Evolutionary conservation across 2,329 filamentous ascomycete species (phyloP).

Genomic region (Fusarium sp.): DNA sequence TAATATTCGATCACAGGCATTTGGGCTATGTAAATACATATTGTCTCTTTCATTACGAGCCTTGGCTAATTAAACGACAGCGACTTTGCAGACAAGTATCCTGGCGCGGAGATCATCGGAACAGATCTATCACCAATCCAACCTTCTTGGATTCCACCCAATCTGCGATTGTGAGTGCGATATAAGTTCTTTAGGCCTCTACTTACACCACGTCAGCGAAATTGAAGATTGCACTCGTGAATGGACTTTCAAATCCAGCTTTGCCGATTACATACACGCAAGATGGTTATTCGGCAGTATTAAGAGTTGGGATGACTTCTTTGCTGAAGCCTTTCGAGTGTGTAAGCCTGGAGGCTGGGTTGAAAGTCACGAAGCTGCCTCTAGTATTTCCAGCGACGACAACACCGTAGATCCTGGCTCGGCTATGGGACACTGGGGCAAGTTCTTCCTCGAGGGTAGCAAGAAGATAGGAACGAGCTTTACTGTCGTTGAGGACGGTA

Average conservation of each 20-base stretch:
- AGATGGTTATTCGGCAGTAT: conserved; percentile 69
- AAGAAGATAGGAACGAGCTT: conserved; percentile 52
- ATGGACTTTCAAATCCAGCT: conserved; percentile 49
- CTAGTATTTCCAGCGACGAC: conserved; percentile 49
- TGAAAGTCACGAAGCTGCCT: conserved; percentile 52
- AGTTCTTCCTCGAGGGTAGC: conserved; percentile 49
- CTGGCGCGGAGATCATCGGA: conserved; percentile 60
- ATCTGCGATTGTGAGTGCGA: conserved; percentile 58
- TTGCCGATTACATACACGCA: conserved; percentile 72
- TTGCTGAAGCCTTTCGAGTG: conserved; percentile 65
- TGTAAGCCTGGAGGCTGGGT: conserved; percentile 67
- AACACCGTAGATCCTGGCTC: conserved; percentile 47
- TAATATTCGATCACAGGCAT: conserved; percentile 41
- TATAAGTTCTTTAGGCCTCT: accelerated
- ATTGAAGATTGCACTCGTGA: conserved; percentile 51
- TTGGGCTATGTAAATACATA: conserved; percentile 59
- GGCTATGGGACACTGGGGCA: conserved; percentile 49
- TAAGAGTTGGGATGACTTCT: conserved; percentile 66
- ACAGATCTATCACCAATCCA: conserved; percentile 64
- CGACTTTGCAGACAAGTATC: conserved; percentile 61
- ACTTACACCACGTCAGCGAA: conserved; percentile 6
- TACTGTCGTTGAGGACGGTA: conserved; percentile 39
- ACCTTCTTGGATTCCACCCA: conserved; percentile 53
- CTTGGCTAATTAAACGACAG: conserved; percentile 50
- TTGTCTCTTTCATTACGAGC: accelerated